Base-by-base conservation (phyloP, 202 grass and related monocot genomes). In the Brachypodium distachyon region DNA sequence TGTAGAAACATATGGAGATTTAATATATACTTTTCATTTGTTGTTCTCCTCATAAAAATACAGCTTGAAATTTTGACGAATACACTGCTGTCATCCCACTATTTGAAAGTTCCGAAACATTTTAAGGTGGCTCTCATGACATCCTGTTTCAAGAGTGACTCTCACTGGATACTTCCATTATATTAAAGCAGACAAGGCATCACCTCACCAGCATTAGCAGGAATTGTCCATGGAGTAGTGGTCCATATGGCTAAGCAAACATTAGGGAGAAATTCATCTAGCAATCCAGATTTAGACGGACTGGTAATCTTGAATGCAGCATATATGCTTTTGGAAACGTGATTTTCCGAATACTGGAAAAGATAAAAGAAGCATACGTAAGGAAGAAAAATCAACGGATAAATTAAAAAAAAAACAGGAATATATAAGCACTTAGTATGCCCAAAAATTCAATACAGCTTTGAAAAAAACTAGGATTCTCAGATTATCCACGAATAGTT, bases 181-280 rank as follows among this genome's bases (percentile, higher is more conserved):
- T 48, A 52, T 18, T 65, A 83, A 85, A 85, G 70, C 61, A 52
- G 62, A 88, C 60, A 72, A 80, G 65, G 50, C 57, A 92, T 68
- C 77, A 84, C 42, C 78, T 94, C 74, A 97, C 95, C 95, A 75
- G 95, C 91, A 97, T 97, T 97, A 77, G 91, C 95, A 63, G 95
- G 95, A 55, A 97, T 94, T 64, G 95, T 97, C 95, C 95, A 97
- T 61, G 95, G 95, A 52, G 95, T 97, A 73, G 95, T 97, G 60
- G 95, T 97, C 95, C 95, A 94, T 88, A 94, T 90, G 17, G 78
- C 95, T 60, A 97, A 78, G 77, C 72, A 92, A 47, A 97, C 22
- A 76, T 97, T 88, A 61, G 89, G 83, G 72, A 94, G 67, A 88
- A 90, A 97, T 83, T 92, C 86, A 38, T 92, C 86, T 73, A 97